Evolutionary conservation across 2,329 filamentous ascomycete species (phyloP).

Genomic region (Fusarium pseudoanthophilum): DNA sequence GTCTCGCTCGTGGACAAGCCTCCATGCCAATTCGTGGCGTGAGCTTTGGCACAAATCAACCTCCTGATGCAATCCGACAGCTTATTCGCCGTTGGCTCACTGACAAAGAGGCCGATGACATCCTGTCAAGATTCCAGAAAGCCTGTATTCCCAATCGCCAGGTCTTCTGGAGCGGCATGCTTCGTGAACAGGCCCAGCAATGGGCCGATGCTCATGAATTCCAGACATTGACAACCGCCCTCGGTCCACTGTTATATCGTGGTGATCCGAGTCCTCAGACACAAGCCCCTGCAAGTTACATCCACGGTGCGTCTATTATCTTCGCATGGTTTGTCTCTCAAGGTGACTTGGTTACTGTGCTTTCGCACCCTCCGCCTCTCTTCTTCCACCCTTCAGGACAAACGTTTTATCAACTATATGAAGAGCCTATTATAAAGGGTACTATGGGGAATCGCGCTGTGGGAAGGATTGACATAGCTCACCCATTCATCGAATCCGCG

Average conservation of each 20-base stretch:
- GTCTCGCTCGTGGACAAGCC: no score
- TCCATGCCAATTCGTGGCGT: neutral
- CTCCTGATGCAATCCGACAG: neutral
- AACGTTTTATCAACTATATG: conserved; percentile 21
- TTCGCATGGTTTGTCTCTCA: conserved; percentile 27
- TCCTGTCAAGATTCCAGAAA: neutral
- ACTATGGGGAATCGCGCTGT: conserved; percentile 15
- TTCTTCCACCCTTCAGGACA: conserved; percentile 25
- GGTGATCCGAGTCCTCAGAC: neutral
- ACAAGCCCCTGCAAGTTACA: neutral
- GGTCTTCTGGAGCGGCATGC: conserved; percentile 36
- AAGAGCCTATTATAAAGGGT: conserved; percentile 33
- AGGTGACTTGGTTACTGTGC: conserved; percentile 23
- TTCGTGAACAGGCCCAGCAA: conserved; percentile 6
- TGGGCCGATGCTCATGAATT: conserved; percentile 28
- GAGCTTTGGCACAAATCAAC: neutral
- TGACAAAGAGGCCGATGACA: fast-evolving
- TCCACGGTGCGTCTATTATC: conserved; percentile 35
- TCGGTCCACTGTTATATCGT: conserved; percentile 25
- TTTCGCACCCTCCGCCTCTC: conserved; percentile 29
- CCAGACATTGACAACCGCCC: conserved; percentile 28
- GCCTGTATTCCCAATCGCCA: conserved; percentile 8
- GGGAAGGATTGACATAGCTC: neutral
- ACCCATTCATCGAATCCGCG: neutral
- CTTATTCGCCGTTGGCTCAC: neutral